Evolutionary conservation across 257 asterid species (phyloP), one percentile per base, ranked within the genome.

Genomic region (Catharanthus roseus): DNA sequence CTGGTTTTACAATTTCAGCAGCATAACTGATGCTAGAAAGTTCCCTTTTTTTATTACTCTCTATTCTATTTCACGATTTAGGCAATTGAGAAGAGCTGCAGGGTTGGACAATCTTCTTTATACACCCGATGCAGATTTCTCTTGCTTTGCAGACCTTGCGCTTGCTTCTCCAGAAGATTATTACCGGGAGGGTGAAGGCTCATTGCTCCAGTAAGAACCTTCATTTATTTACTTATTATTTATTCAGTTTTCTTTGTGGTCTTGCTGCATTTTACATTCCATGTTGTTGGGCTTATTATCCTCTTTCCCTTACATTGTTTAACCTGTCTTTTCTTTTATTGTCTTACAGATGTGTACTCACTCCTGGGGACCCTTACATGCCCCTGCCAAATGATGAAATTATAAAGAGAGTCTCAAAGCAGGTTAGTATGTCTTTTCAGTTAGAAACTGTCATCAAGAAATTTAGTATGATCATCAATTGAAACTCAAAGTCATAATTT

Each of bases 351-450:
- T 95, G 98, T 44, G 98, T 95, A 28, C 96, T 95, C 75, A 95
- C 98, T 47, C 99, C 98, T 67, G 99, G 98, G 61, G 97, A 91
- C 74, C 98, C 99, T 34, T 95, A 95, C 90, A 95, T 95, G 99
- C 97, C 89, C 77, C 87, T 91, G 49, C 85, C 85, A 58, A 95
- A 95, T 69, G 92, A 91, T 24, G 97, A 91, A 81, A 95, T 95
- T 73, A 86, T 95, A 72, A 81, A 68, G 79, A 84, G 98, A 83
- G 99, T 95, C 55, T 65, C 93, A 21, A 84, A 95, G 86, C 99
- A 95, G 98, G 99, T 91, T 56, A 21, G 76, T 77, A 7, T 31
- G 56, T 11, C 70, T 67, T 73, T 18, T 73, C 63, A n/a, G 65
- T 11, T 21, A 56, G 15, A 9, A 23, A 53, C 18, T 63, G 53